Evolutionary conservation across 495 filamentous ascomycete genomes (phyloP).

Genomic region (Aspergillus funiculosus): DNA sequence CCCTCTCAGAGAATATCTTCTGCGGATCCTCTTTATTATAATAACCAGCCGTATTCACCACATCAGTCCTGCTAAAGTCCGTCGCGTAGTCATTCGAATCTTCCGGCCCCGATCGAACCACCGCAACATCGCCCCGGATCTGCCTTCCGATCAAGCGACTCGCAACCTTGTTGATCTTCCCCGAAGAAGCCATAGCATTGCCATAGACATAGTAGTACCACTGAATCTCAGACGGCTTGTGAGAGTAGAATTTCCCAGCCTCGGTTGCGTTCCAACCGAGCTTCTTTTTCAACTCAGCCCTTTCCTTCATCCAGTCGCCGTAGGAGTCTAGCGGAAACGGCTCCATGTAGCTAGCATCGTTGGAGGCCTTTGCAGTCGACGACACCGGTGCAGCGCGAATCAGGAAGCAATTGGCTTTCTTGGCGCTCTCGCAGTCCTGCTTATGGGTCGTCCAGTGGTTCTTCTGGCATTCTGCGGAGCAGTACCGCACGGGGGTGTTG

Average conservation of each 20-base stretch:
- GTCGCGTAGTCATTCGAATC: not conserved
- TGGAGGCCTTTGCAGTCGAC: not conserved
- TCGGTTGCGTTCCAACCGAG: not conserved
- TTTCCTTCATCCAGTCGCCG: conserved; percentile 2
- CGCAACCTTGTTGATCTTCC: not conserved
- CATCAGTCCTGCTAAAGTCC: not conserved
- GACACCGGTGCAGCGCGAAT: not conserved
- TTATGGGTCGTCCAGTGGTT: not conserved
- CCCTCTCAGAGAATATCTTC: not conserved
- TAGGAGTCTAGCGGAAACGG: not conserved
- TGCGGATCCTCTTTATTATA: not conserved
- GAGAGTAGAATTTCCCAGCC: conserved; percentile 8
- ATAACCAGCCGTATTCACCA: not conserved
- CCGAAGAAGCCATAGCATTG: not conserved
- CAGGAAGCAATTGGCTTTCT: conserved; percentile 8
- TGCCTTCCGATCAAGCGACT: not conserved
- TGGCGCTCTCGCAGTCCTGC: not conserved
- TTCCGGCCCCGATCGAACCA: not conserved
- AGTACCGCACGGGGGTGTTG: not conserved
- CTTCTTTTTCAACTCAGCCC: not conserved
- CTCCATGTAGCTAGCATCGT: conserved; percentile 10
- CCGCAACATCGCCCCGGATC: conserved; percentile 6
- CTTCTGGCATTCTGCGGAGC: conserved; percentile 5
- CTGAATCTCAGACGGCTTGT: not conserved
- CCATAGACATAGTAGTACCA: conserved; percentile 10